Base-by-base conservation (phyloP, 192 early-diverging fungal genomes). In the Pecoramyces ruminantium region DNA sequence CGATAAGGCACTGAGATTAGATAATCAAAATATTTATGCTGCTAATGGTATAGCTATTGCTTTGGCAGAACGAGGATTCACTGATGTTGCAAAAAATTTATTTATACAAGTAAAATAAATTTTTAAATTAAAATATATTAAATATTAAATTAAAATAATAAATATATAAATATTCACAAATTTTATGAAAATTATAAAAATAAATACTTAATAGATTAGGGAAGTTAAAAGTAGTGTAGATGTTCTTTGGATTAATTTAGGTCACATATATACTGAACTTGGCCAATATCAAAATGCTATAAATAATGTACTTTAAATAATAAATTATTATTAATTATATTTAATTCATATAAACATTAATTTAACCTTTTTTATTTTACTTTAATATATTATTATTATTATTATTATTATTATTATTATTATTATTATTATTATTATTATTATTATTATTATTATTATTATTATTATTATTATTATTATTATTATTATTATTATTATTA, bases 31-130 rank as follows among this genome's bases (percentile, higher is more conserved):
- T 81, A 87, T 91, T 0, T 92, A 93, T 38, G 97, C 95, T 1
- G 93, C 93, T 0, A 92, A 94, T 77, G 97, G 97, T 27, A 86
- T 95, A 34, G 96, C 93, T 11, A 94, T 97, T 78, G 88, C 92
- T 11, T 83, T 96, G 80, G 94, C 93, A 79, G 95, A 96, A 82
- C 86, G 85, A 18, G 92, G 90, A 0, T 82, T 85, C 34, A 82
- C 88, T 14, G 81, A 85, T 11, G 91, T 93, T 14, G 94, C 95
- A 1, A 84, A 87, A 0, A 88, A 87, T 18, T 82, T 93, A 12
- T 94, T 95, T 83, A 89, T 86, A 29, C 88, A 92, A 78, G 90
- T 81, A 42, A 14, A 21, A 13, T 86, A n/a, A 25, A 18, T 84
- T 28, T 78, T 78, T 38, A 28, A 67, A 15, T 39, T 28, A 25